These are phyloP conservation scores for Quercus lobata DNA, from an alignment of 331 rosid species.

Conservation along the genomic window DNA sequence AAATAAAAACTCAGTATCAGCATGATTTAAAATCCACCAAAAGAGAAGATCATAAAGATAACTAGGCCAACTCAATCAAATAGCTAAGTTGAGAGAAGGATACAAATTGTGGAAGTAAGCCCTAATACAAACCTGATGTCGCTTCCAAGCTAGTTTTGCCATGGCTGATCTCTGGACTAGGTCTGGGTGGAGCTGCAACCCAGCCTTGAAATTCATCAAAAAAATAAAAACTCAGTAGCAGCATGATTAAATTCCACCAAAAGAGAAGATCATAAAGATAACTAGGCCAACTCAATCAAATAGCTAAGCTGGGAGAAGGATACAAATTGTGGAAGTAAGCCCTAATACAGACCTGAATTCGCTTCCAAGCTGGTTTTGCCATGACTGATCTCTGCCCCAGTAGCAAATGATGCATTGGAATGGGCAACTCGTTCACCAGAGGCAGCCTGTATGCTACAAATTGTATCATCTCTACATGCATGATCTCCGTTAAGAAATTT, in stretches of 20 bases:
- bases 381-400: slow-evolving; percentile 52
- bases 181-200: slow-evolving; percentile 34
- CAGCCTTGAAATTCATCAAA: slow-evolving; percentile 43
- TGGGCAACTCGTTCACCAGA: slow-evolving; percentile 50
- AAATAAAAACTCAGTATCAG: slow-evolving; percentile 13
- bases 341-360: slow-evolving; percentile 55
- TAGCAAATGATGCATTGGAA: slow-evolving; percentile 30
- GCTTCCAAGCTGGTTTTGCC: slow-evolving; percentile 49
- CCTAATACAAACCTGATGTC: slow-evolving; percentile 55
- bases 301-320: neutral
- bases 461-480: slow-evolving; percentile 39
- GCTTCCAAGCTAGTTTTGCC: slow-evolving; percentile 50
- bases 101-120: slow-evolving; percentile 1
- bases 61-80: slow-evolving; percentile 1
- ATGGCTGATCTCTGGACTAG: slow-evolving; percentile 38
- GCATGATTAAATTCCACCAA: slow-evolving; percentile 3
- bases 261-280: neutral
- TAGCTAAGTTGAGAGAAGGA: neutral
- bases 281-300: neutral
- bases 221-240: slow-evolving; percentile 14
- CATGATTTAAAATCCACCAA: slow-evolving; percentile 3
- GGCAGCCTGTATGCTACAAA: slow-evolving; percentile 31
- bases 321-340: neutral
- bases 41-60: neutral
- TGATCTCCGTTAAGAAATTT: slow-evolving; percentile 40